Percentiles rank a stretch among this genome's conserved stretches.
Conservation (phyloP, 306 rosid species). For the Sicyos edulis region DNA sequence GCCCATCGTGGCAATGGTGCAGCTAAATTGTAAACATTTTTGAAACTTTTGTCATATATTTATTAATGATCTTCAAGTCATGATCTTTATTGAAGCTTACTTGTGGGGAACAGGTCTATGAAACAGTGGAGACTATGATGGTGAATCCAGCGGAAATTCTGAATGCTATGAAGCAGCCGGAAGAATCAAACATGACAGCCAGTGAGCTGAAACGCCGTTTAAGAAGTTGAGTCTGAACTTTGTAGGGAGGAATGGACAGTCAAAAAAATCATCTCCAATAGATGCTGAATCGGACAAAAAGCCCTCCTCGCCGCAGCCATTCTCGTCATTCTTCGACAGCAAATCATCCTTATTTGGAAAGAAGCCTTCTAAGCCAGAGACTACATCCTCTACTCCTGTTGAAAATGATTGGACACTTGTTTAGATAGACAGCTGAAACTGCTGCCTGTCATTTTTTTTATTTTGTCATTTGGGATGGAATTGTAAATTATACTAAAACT, state of each 20-base stretch:
- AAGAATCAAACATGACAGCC: conserved; percentile 32
- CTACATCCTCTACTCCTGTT: conserved; percentile 27
- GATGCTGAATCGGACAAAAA: conserved; percentile 40
- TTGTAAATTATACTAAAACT: conserved; percentile 8
- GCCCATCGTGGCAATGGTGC: neutral
- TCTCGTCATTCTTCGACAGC: conserved; percentile 71
- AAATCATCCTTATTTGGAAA: conserved; percentile 73
- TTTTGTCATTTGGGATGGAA: conserved; percentile 4
- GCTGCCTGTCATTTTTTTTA: conserved; percentile 38
- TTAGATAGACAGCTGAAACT: conserved; percentile 27
- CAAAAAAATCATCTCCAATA: conserved; percentile 36
- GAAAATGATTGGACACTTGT: conserved; percentile 46
- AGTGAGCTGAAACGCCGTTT: conserved; percentile 51
- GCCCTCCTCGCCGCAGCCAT: conserved; percentile 45
- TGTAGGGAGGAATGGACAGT: conserved; percentile 51
- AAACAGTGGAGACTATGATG: conserved; percentile 77
- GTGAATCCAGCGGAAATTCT: conserved; percentile 76
- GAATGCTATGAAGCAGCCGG: conserved; percentile 60
- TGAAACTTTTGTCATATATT: neutral
- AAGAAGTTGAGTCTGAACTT: conserved; percentile 67
- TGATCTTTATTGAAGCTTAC: neutral
- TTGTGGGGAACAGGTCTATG: conserved; percentile 53
- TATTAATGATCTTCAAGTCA: neutral
- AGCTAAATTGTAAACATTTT: neutral
- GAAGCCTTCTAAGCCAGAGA: conserved; percentile 58